Base-by-base conservation (phyloP, 2,329 filamentous ascomycete species). In the Pyricularia pennisetigena region DNA sequence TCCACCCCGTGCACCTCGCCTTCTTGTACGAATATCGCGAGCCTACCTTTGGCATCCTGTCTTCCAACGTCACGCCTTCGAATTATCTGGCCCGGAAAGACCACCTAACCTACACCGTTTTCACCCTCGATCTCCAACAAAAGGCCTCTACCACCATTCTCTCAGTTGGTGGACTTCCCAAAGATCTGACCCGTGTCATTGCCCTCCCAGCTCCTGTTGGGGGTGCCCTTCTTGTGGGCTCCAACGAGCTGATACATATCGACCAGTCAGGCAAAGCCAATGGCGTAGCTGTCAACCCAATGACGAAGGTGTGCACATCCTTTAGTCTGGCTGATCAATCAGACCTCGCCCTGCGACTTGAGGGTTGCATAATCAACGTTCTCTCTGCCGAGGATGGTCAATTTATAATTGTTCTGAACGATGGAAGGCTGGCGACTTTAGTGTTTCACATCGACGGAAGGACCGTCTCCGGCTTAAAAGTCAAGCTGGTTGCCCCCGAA, bases 11-110 rank as follows among this genome's bases (percentile, higher is more conserved):
- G 74, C 92, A 97, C 76, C 87, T 99, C 75, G 90, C 92, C 68
- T 99, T 99, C 78, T 82, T 99, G 72, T 88, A 98, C 83, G 94
- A 98, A 81, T 99, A 99, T 79, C 90, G 95, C 77, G 95, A 98
- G 79, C 94, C 95, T 14, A 99, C 95, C 0, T 97, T 99, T 80
- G 95, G 94, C 68, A 94, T 99, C 70, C 83, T 99, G 61, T 95
- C 93, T 64, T 92, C 94, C 1, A 89, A 88, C 67, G 82, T 87
- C 71, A 84, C 89, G 49, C 87, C 90, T 16, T 94, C 93, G n/a
- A 83, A 85, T 68, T 89, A 92, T 3, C 82, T 98, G 67, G 91
- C 93, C 74, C 87, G 93, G 71, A 95, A 90, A 75, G 95, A 99
- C 76, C 87, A 92, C 72, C 82, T 97, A 65, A 90, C 89, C 23